phyloP scores from a whole-genome alignment of 176 grass and related monocot genomes.

The Elaeis guineensis region DNA sequence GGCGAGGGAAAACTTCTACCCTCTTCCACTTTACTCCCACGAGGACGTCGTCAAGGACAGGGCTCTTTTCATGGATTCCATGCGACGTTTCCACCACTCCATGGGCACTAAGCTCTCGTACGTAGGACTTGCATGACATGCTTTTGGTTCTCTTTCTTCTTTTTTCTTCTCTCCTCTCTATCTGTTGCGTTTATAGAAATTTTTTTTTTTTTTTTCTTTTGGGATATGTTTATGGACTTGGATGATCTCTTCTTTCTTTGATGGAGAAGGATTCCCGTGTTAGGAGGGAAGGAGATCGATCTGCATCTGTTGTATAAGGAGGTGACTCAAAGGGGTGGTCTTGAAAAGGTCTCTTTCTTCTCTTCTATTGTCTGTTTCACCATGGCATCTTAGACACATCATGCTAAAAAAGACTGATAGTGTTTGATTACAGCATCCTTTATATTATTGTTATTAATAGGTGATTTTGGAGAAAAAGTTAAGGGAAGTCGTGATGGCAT shows the following conservation, averaged over 20 bases:
- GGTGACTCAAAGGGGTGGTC: slow-evolving; percentile 44
- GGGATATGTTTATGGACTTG: neutral
- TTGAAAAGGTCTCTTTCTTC: slow-evolving; percentile 32
- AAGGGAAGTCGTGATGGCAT: slow-evolving; percentile 39
- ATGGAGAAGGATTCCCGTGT: slow-evolving; percentile 37
- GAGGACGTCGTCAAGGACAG: slow-evolving; percentile 23
- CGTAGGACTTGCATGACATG: neutral
- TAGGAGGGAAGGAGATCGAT: slow-evolving; percentile 53
- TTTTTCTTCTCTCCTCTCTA: neutral
- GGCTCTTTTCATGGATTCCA: slow-evolving; percentile 35
- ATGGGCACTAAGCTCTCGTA: slow-evolving; percentile 48
- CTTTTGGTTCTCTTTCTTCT: neutral
- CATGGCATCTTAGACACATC: slow-evolving; percentile 8
- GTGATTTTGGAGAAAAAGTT: slow-evolving; percentile 46
- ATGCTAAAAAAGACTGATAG: neutral
- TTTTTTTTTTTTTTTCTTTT: slow-evolving; percentile 4
- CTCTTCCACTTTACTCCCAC: slow-evolving; percentile 26
- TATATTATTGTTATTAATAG: slow-evolving; percentile 5
- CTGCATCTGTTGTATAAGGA: slow-evolving; percentile 48
- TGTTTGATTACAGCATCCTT: neutral
- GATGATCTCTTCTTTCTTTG: neutral
- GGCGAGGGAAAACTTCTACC: slow-evolving; percentile 29
- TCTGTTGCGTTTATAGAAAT: slow-evolving; percentile 13
- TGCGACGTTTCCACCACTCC: slow-evolving; percentile 31
- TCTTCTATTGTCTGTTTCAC: too few species aligned